Evolutionary conservation across 257 asterid genomes (phyloP).

Genomic region (Forsythia suspensa): DNA sequence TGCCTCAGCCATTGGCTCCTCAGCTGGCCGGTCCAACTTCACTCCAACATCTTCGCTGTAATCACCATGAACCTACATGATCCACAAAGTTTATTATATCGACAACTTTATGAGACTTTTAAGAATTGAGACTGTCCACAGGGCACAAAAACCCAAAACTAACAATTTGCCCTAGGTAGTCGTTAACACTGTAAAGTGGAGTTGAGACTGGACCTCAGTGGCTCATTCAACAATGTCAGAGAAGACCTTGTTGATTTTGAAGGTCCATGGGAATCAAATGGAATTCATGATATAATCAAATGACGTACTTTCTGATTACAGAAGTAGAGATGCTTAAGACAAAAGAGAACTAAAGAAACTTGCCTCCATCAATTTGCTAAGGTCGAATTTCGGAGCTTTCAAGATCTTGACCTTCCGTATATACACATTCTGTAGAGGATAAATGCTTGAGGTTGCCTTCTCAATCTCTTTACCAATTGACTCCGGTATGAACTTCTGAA

Average conservation of each 20-base stretch:
- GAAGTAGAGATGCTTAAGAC: not conserved
- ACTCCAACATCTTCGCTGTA: slow-evolving; percentile 4
- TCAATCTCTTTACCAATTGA: slow-evolving; percentile 68
- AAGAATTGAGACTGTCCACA: no score
- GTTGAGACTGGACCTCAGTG: no score
- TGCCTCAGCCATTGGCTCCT: not conserved
- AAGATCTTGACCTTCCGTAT: slow-evolving; percentile 67
- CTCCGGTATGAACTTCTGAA: slow-evolving; percentile 60
- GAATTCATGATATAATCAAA: not conserved
- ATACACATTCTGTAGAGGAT: slow-evolving; percentile 61
- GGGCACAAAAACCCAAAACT: no score
- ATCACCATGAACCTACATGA: slow-evolving; percentile 4
- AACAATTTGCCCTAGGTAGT: no score
- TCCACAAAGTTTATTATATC: not conserved
- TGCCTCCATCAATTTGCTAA: slow-evolving; percentile 66
- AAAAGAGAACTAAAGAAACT: not conserved
- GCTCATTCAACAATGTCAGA: not conserved
- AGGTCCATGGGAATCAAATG: not conserved
- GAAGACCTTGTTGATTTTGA: not conserved
- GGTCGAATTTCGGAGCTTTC: slow-evolving; percentile 70
- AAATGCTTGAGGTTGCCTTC: slow-evolving; percentile 63
- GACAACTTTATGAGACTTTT: not conserved
- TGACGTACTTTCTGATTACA: no score
- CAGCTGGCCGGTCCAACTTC: slow-evolving; percentile 4
- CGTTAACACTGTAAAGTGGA: no score